These are phyloP conservation scores for Debaryomyces coudertii DNA, from an alignment of 1,139 yeast genomes.

Conservation along the genomic window DNA sequence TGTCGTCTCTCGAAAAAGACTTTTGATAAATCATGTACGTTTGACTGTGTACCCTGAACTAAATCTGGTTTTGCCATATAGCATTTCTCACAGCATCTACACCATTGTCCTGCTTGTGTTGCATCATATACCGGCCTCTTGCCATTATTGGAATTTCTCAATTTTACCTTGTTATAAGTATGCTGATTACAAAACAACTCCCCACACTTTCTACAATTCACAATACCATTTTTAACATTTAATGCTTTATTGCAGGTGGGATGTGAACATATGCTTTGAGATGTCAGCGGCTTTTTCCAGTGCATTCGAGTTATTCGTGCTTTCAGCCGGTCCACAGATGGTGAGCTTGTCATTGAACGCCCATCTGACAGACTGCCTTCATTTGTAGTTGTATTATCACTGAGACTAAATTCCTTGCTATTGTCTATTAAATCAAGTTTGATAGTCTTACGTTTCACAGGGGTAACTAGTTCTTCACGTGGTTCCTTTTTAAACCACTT, in stretches of 20 bases:
- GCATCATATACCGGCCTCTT: slow-evolving; percentile 42
- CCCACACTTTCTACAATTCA: slow-evolving; percentile 76
- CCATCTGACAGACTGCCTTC: not conserved
- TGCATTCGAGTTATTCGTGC: slow-evolving; percentile 53
- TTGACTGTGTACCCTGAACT: slow-evolving; percentile 34
- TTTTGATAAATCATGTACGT: slow-evolving; percentile 52
- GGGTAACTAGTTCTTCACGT: slow-evolving; percentile 17
- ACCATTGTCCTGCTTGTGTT: slow-evolving; percentile 58
- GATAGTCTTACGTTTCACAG: slow-evolving; percentile 27
- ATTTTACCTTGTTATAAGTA: slow-evolving; percentile 54
- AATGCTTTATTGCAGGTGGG: slow-evolving; percentile 42
- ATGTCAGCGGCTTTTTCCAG: slow-evolving; percentile 57
- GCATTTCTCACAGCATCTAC: slow-evolving; percentile 69
- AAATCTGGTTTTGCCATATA: slow-evolving; percentile 60
- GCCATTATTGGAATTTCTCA: slow-evolving; percentile 35
- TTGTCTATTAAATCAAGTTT: slow-evolving; percentile 40
- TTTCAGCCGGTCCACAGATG: slow-evolving; percentile 13
- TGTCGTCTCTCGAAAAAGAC: slow-evolving; percentile 48
- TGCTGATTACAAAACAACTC: slow-evolving; percentile 68
- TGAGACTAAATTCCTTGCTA: slow-evolving; percentile 36
- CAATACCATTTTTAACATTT: slow-evolving; percentile 52
- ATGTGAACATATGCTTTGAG: slow-evolving; percentile 36
- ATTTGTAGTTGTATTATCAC: slow-evolving; percentile 18
- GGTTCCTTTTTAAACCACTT: slow-evolving; percentile 24
- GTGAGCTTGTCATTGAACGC: not conserved